Evolutionary conservation across 371 early-diverging fungal species (phyloP).

Genomic region (Polyrhizophydium stewartii): DNA sequence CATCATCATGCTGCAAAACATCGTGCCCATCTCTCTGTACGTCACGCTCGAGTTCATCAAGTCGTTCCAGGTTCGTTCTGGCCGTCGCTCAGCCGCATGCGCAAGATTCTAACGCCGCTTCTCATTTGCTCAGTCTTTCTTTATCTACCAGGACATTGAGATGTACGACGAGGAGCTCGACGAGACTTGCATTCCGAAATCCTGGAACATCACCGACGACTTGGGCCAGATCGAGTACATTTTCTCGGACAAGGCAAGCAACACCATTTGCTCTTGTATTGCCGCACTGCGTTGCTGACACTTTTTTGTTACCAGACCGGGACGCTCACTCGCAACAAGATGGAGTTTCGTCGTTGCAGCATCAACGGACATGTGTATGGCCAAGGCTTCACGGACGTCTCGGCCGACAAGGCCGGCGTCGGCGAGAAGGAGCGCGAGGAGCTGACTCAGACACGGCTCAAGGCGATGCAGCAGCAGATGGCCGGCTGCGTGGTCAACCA

Average conservation of each 20-base stretch:
- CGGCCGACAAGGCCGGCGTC: conserved; percentile 25
- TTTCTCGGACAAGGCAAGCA: conserved; percentile 82
- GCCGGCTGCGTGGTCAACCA: not conserved
- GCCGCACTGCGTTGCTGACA: conserved; percentile 1
- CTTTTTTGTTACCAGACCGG: conserved; percentile 50
- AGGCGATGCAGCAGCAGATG: conserved; percentile 8
- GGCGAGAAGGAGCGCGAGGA: conserved; percentile 4
- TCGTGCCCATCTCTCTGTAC: conserved; percentile 96
- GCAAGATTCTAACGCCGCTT: no score
- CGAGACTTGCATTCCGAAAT: conserved; percentile 57
- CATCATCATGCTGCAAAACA: conserved; percentile 65
- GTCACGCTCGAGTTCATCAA: conserved; percentile 88
- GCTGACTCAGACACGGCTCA: not conserved
- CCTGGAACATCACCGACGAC: conserved; percentile 77
- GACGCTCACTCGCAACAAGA: conserved; percentile 67
- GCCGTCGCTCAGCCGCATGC: not conserved
- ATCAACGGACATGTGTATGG: conserved; percentile 78
- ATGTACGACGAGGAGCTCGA: conserved; percentile 83
- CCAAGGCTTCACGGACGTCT: conserved; percentile 25
- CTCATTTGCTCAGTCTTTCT: conserved; percentile 48
- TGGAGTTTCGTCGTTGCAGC: conserved; percentile 72
- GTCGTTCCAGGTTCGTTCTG: conserved; percentile 18
- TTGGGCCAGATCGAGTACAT: conserved; percentile 89
- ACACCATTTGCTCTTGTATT: conserved; percentile 22
- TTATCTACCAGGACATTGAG: conserved; percentile 78